Evolutionary conservation across 768 basidiomycete genomes (phyloP), one percentile per base, ranked within the genome.

Genomic region (Scleroderma citrinum): DNA sequence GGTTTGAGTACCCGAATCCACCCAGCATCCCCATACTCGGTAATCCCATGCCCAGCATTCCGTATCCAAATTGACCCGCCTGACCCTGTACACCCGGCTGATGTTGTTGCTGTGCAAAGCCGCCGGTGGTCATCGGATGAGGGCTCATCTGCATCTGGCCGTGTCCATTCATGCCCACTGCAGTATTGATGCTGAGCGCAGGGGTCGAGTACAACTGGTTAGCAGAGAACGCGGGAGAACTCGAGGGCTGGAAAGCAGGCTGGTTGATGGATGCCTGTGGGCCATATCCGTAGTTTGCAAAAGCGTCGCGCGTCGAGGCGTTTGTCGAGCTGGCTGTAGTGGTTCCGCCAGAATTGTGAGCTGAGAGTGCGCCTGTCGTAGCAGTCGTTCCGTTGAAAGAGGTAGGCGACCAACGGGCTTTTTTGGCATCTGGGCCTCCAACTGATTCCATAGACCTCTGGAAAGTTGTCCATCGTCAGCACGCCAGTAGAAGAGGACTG

Each of bases 251-350:
- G 64, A 76, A 83, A 17, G 72, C 72, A n/a, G 43, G 70, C 57
- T 84, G 84, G 45, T 75, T 65, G 52, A 82, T 78, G 65, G 69
- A 78, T 29, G 84, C 82, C 57, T 86, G 82, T 16, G 85, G 82
- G 19, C 87, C 87, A 60, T 91, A 92, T 54, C 89, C 89, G 59
- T 91, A 91, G 75, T 90, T 91, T 51, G 87, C 86, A 63, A 87
- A 91, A 20, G 82, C 78, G 63, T 88, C 84, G 42, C 82, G 78
- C 49, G 76, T 66, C 47, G 76, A 71, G 58, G 60, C 61, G 49
- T 53, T 64, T 48, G 26, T 8, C 8, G 63, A n/a, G n/a, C n/a
- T 62, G 44, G 66, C 50, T 39, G 67, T 64, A 16, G 66, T 69
- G 61, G 62, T 76, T 36, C 69, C 64, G 26, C 26, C 26, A 8